These are phyloP conservation scores for Beauveria sp. DNA, from an alignment of 2,329 filamentous ascomycete genomes.

Conservation along the genomic window DNA sequence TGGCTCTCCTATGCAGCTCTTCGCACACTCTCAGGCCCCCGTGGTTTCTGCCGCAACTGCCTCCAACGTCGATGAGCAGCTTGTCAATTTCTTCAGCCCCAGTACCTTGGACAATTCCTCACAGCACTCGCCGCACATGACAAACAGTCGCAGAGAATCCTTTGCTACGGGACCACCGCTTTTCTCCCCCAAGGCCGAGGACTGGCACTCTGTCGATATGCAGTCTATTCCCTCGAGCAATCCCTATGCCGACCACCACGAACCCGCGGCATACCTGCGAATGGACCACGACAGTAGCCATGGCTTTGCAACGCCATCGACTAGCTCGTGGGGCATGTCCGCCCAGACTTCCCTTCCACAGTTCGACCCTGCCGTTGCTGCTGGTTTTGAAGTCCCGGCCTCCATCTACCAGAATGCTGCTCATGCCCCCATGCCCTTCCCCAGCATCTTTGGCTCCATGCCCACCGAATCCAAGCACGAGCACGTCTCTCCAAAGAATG, in stretches of 20 bases:
- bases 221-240: slow-evolving; percentile 57
- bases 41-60: neutral
- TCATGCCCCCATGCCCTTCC: slow-evolving; percentile 48
- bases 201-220: slow-evolving; percentile 59
- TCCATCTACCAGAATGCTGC: slow-evolving; percentile 48
- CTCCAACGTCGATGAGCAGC: slow-evolving; percentile 6
- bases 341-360: slow-evolving; percentile 66
- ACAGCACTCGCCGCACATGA: slow-evolving; percentile 57
- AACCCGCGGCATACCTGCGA: slow-evolving; percentile 61
- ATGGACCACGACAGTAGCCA: slow-evolving; percentile 44
- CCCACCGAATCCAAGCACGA: slow-evolving; percentile 42
- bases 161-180: slow-evolving; percentile 49
- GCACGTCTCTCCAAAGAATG: slow-evolving; percentile 40
- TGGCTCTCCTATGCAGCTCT: slow-evolving; percentile 3
- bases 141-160: slow-evolving; percentile 55
- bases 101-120: slow-evolving; percentile 47
- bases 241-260: slow-evolving; percentile 50
- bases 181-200: slow-evolving; percentile 58
- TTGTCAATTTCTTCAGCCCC: slow-evolving; percentile 4
- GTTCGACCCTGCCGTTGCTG: slow-evolving; percentile 53
- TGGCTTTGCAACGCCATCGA: slow-evolving; percentile 28
- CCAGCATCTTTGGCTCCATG: slow-evolving; percentile 45
- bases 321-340: slow-evolving; percentile 49
- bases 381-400: slow-evolving; percentile 47
- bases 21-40: neutral